Evolutionary conservation across 306 rosid species (phyloP).

Genomic region (Cucumis melo): DNA sequence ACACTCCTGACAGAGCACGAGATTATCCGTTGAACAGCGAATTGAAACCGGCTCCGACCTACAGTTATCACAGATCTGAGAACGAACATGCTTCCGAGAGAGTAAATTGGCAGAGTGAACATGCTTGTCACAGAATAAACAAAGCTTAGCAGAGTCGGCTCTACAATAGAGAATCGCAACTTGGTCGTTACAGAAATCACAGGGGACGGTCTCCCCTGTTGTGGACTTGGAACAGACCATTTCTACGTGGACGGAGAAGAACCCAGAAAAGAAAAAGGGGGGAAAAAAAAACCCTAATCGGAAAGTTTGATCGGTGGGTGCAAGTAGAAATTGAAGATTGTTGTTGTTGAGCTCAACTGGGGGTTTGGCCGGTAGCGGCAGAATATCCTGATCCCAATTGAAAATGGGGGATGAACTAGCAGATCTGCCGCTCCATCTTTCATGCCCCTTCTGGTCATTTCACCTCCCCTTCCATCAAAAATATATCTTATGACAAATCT

Average conservation of each 20-base stretch:
- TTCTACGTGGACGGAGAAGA: neutral
- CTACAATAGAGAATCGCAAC: slow-evolving; percentile 45
- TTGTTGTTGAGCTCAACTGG: neutral
- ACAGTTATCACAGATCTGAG: slow-evolving; percentile 62
- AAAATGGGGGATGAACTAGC: neutral
- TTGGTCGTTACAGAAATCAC: slow-evolving; percentile 47
- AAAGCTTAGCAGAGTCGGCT: slow-evolving; percentile 66
- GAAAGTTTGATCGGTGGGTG: neutral
- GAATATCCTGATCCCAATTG: neutral
- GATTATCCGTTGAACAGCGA: slow-evolving; percentile 47
- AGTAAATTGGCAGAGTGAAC: slow-evolving; percentile 57
- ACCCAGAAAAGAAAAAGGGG: neutral
- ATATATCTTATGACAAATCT: neutral
- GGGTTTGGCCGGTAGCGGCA: neutral
- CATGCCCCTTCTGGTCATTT: neutral
- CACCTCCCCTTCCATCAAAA: neutral
- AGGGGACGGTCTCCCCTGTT: slow-evolving; percentile 17
- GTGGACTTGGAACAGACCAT: slow-evolving; percentile 31
- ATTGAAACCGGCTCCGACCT: slow-evolving; percentile 34
- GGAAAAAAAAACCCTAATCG: slow-evolving; percentile 1
- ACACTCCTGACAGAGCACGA: slow-evolving; percentile 49
- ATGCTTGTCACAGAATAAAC: slow-evolving; percentile 52
- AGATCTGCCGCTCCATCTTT: neutral
- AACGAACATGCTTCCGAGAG: slow-evolving; percentile 43
- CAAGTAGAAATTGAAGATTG: neutral